Evolutionary conservation across 2,329 filamentous ascomycete genomes (phyloP), one percentile per base, ranked within the genome.

Genomic region (Verticillium nonalfalfae): DNA sequence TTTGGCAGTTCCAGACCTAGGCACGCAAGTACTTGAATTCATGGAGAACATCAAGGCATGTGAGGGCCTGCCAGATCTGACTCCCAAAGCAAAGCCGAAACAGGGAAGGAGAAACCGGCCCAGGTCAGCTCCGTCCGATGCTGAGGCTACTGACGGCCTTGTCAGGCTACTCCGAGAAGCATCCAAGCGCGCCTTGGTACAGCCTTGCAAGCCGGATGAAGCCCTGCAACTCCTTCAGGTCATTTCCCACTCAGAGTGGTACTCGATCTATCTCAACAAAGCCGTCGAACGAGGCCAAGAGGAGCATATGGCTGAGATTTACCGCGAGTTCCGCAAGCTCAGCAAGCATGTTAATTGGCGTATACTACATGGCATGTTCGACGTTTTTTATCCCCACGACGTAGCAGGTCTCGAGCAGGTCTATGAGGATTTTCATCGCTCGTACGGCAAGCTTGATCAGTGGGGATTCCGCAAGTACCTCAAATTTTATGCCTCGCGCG

Each of bases 391-490:
- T 59, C 72, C 77, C 7, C 54, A 72, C 36, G 68, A 80, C 62
- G 67, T 73, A 9, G 68, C 70, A 1, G 79, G 76, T 14, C 71
- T 85, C 58, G 77, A 82, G 59, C 69, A 76, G 56, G 67, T 85
- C 1, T 77, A 79, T 65, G 68, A 74, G 10, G 83, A 86, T 65
- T 85, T 80, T 79, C 71, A 78, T 60, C 71, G 63, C 33, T 71
- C 73, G 34, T 74, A 77, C 60, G 73, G 71, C 1, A 70, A 66
- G 1, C 72, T 83, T 38, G 75, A 78, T 52, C 68, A 71, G 60
- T 76, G 76, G 70, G 80, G 75, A 0, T 85, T 78, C 62, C 76
- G 79, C 61, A 80, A 75, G 65, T 83, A 76, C 62, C 71, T 85
- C 59, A 74, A 73, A 3, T 80, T 82, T 52, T 80, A 84, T 64